Evolutionary conservation across 2,329 filamentous ascomycete species (phyloP).

Genomic region (Sarocladium strictum): DNA sequence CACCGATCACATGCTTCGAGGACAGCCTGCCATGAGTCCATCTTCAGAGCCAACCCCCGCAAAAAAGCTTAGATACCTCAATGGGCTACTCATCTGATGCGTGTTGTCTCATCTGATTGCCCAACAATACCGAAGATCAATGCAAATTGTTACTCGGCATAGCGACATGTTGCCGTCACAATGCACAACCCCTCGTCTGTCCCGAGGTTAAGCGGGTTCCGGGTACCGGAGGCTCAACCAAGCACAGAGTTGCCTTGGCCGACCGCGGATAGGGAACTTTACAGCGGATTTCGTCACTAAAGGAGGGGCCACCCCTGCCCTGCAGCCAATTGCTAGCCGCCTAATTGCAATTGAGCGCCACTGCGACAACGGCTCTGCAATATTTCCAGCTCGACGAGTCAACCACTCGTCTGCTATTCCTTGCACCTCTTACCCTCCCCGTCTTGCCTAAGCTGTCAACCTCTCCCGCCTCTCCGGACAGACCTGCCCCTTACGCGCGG

Average conservation of each 20-base stretch:
- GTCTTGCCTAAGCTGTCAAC: neutral
- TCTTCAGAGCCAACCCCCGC: no score
- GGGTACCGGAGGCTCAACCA: constrained; percentile 9
- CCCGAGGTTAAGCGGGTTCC: constrained; percentile 1
- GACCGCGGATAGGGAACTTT: no score
- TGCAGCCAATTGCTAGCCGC: constrained; percentile 16
- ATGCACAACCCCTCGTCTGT: neutral
- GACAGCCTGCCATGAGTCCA: no score
- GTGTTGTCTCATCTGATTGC: neutral
- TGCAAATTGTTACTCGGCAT: neutral
- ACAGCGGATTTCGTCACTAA: constrained; percentile 7
- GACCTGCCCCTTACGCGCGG: neutral
- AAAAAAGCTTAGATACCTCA: no score
- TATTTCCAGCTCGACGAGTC: constrained; percentile 5
- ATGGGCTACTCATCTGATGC: no score
- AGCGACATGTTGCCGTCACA: neutral
- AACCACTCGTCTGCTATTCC: constrained; percentile 11
- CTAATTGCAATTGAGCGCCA: constrained; percentile 5
- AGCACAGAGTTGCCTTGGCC: neutral
- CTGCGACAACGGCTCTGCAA: neutral
- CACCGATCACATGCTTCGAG: no score
- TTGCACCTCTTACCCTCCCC: constrained; percentile 19
- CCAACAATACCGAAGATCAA: neutral
- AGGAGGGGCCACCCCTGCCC: constrained; percentile 5
- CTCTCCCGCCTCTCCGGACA: neutral